Evolutionary conservation across 2,329 filamentous ascomycete genomes (phyloP).

Genomic region (Sclerotinia trifoliorum): DNA sequence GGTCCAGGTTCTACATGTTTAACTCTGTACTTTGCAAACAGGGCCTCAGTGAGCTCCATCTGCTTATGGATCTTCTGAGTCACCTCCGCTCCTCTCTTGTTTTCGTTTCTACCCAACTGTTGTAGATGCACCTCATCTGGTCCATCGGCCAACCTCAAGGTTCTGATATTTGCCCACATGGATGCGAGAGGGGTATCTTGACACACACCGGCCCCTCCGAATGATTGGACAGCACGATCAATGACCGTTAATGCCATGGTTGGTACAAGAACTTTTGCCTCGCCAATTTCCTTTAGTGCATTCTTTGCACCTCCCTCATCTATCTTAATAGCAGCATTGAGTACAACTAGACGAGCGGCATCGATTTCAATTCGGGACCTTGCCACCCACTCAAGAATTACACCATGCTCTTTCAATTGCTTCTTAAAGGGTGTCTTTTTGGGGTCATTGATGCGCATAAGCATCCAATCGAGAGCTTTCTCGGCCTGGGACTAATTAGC

Average conservation of each 20-base stretch:
- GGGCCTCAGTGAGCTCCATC: slow-evolving; percentile 60
- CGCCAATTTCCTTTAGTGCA: slow-evolving; percentile 87
- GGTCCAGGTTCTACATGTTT: slow-evolving; percentile 39
- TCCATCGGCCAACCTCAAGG: slow-evolving; percentile 83
- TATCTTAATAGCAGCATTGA: slow-evolving; percentile 95
- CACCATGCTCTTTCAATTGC: slow-evolving; percentile 81
- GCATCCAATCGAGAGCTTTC: slow-evolving; percentile 88
- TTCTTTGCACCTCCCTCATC: slow-evolving; percentile 85
- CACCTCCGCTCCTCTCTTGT: slow-evolving; percentile 62
- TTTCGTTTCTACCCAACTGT: slow-evolving; percentile 80
- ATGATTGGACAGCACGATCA: slow-evolving; percentile 90
- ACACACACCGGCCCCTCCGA: slow-evolving; percentile 84
- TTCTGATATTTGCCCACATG: slow-evolving; percentile 79
- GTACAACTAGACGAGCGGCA: slow-evolving; percentile 80
- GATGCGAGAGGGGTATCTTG: slow-evolving; percentile 91
- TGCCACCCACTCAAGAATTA: slow-evolving; percentile 93
- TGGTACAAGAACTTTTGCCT: slow-evolving; percentile 92
- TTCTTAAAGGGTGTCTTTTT: slow-evolving; percentile 90
- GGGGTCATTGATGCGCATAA: slow-evolving; percentile 90
- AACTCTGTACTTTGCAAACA: slow-evolving; percentile 61
- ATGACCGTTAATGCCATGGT: slow-evolving; percentile 80
- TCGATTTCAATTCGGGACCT: slow-evolving; percentile 93
- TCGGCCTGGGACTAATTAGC: slow-evolving; percentile 60
- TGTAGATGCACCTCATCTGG: slow-evolving; percentile 93
- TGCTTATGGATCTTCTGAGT: slow-evolving; percentile 63